Evolutionary conservation across 2,329 filamentous ascomycete species (phyloP).

Genomic region (Rasamsonia emersonii): DNA sequence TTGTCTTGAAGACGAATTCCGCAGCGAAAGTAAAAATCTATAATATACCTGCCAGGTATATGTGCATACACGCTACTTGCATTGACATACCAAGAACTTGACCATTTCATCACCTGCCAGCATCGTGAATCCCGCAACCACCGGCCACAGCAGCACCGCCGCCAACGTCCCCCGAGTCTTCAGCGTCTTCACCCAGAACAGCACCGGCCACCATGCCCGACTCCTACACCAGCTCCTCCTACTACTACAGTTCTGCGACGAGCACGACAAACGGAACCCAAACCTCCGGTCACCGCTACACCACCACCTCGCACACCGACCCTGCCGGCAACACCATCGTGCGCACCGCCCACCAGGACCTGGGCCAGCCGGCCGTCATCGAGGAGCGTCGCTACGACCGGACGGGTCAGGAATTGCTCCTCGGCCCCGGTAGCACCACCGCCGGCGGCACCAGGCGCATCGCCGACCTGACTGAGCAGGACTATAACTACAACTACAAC

Average conservation of each 20-base stretch:
- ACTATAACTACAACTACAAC: conserved; percentile 5
- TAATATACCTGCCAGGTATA: no score
- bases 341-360: conserved; percentile 25
- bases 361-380: conserved; percentile 23
- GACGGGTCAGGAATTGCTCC: conserved; percentile 21
- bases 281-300: conserved; percentile 25
- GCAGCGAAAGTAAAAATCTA: no score
- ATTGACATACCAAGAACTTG: no score
- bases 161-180: no score
- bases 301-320: conserved; percentile 23
- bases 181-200: no score
- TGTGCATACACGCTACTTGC: no score
- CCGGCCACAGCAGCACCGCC: no score
- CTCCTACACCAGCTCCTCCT: conserved; percentile 23
- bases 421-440: conserved; percentile 9
- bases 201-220: no score
- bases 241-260: conserved; percentile 23
- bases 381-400: conserved; percentile 27
- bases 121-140: no score
- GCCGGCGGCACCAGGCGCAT: conserved; percentile 20
- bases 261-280: conserved; percentile 17
- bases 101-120: no score
- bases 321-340: conserved; percentile 24
- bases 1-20: no score
- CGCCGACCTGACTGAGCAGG: conserved; percentile 14